phyloP scores from a whole-genome alignment of 345 rosid genomes.

The Salix exigua region DNA sequence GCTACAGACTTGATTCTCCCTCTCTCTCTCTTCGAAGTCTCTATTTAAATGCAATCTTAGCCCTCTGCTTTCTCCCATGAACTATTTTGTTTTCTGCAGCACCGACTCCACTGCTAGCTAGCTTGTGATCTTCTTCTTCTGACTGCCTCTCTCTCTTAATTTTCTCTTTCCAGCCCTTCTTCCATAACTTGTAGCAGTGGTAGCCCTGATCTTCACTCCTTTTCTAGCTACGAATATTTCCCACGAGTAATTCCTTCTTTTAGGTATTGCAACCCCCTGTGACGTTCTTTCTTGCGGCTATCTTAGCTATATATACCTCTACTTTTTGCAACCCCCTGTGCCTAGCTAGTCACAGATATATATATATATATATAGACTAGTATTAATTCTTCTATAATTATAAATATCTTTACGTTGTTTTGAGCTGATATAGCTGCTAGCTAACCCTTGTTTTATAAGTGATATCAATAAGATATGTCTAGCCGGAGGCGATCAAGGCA shows the following conservation, averaged over 20 bases:
- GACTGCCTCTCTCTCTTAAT: conserved; percentile 4
- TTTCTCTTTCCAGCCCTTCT: background rate
- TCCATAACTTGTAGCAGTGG: conserved; percentile 14
- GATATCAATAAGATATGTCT: conserved; percentile 48
- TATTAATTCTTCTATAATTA: background rate
- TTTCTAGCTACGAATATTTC: background rate
- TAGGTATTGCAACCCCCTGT: too few species aligned
- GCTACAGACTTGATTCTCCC: conserved; percentile 17
- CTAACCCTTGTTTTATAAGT: background rate
- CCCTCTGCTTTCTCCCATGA: conserved; percentile 46
- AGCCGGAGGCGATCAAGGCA: conserved; percentile 74
- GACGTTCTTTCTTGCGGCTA: background rate
- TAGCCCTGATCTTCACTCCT: background rate
- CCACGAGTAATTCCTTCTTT: background rate
- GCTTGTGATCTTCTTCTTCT: conserved; percentile 15
- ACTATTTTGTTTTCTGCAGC: conserved; percentile 31
- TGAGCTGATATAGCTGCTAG: background rate
- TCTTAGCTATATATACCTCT: background rate
- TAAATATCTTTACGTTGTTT: too few species aligned
- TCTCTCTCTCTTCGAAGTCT: conserved; percentile 20
- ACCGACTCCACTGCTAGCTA: conserved; percentile 13
- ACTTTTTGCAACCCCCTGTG: too few species aligned
- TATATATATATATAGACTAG: background rate
- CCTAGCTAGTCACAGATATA: background rate
- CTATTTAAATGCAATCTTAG: conserved; percentile 43